Percentiles rank a stretch among this genome's conserved stretches.
Conservation (phyloP, 306 rosid species). For the Lathyrus oleraceus region DNA sequence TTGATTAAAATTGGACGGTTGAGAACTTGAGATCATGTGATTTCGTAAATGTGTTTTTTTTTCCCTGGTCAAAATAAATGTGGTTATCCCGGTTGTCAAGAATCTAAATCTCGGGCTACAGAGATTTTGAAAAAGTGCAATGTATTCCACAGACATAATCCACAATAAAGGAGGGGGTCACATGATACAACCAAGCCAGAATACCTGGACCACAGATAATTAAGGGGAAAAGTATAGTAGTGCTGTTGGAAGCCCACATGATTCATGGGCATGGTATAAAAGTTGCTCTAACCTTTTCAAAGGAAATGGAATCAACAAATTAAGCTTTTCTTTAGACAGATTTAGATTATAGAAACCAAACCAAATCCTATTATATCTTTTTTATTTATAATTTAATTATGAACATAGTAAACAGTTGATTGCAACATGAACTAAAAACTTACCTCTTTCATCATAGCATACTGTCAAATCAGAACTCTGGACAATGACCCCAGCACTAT, state of each 20-base stretch:
- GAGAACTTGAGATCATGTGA: not conserved
- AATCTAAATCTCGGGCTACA: not conserved
- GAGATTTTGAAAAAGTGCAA: not conserved
- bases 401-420: conserved; percentile 7
- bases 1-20: not conserved
- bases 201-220: conserved; percentile 35
- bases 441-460: conserved; percentile 98
- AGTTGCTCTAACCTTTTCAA: conserved; percentile 25
- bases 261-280: conserved; percentile 27
- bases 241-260: conserved; percentile 27
- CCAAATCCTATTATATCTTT: not conserved
- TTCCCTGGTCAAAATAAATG: too few species aligned
- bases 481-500: conserved; percentile 93
- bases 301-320: conserved; percentile 17
- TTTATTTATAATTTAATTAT: not conserved
- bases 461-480: conserved; percentile 92
- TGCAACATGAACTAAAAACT: conserved; percentile 41
- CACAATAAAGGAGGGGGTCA: conserved; percentile 37
- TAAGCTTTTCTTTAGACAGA: not conserved
- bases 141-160: conserved; percentile 23
- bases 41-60: not conserved
- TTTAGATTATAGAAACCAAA: conserved; percentile 8
- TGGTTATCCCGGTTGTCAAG: not conserved
- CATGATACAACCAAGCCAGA: conserved; percentile 34
- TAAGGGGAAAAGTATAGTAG: conserved; percentile 12